Percentiles rank a stretch among this genome's conserved stretches.
Evolutionary conservation across 768 basidiomycete genomes (phyloP).

Genomic region (Paxillus involutus): DNA sequence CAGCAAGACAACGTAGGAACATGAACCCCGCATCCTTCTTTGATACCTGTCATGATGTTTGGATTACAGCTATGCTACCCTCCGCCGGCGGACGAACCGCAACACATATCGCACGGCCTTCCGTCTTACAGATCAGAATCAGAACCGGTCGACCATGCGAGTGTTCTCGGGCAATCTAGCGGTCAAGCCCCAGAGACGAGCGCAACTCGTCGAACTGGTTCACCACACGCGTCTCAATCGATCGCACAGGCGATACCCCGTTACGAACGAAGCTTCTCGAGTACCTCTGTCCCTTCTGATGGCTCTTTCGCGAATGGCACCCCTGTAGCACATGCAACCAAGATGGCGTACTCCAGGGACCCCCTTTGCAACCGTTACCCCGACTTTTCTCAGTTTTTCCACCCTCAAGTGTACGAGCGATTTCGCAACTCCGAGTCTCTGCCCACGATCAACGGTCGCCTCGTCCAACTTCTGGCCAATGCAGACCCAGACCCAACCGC

Average conservation of each 20-base stretch:
- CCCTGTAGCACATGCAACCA: neutral
- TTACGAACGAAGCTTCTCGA: conserved; percentile 2
- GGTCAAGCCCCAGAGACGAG: neutral
- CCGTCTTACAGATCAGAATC: conserved; percentile 4
- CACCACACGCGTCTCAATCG: neutral
- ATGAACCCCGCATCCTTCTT: neutral
- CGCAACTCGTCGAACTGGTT: neutral
- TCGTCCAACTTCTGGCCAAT: neutral
- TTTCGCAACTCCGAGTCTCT: neutral
- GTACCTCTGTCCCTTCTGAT: neutral
- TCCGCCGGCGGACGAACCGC: neutral
- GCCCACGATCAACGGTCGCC: neutral
- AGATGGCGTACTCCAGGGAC: conserved; percentile 28
- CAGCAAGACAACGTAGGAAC: neutral
- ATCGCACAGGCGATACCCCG: neutral
- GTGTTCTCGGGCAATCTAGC: neutral
- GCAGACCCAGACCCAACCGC: neutral
- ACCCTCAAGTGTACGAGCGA: conserved; percentile 12
- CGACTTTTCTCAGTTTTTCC: conserved; percentile 33
- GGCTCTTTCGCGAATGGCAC: neutral
- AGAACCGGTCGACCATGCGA: neutral
- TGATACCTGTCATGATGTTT: conserved; percentile 10
- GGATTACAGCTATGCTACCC: conserved; percentile 7
- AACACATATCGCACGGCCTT: neutral
- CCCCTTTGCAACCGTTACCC: conserved; percentile 32